Conservation (phyloP, 495 filamentous ascomycete genomes). For the Aspergillus coremiiformis region DNA sequence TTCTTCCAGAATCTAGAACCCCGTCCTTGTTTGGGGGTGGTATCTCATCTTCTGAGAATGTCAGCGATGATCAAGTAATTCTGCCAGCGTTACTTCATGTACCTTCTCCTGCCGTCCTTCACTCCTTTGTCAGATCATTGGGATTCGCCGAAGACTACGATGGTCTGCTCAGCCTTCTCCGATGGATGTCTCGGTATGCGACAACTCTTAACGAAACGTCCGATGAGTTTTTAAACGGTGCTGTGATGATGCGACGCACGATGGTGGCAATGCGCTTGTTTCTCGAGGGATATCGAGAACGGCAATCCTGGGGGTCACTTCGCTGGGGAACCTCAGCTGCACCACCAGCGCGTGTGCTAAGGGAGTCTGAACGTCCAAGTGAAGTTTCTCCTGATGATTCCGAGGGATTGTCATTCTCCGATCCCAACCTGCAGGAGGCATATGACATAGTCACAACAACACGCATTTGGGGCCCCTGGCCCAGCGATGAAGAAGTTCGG, state of each 20-base stretch:
- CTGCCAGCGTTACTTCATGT: conserved; percentile 33
- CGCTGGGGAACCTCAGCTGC: background rate
- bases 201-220: conserved; percentile 29
- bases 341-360: background rate
- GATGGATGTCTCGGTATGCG: conserved; percentile 46
- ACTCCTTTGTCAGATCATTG: conserved; percentile 47
- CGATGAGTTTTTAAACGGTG: conserved; percentile 37
- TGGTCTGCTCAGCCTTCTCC: conserved; percentile 42
- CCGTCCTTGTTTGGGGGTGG: conserved; percentile 19
- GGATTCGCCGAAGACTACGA: conserved; percentile 42
- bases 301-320: background rate
- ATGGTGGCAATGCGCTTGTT: conserved; percentile 47
- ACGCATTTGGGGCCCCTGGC: conserved; percentile 46
- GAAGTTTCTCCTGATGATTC: background rate
- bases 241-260: conserved; percentile 37
- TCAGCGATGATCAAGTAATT: conserved; percentile 10
- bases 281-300: conserved; percentile 39
- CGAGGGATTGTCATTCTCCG: conserved; percentile 19
- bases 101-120: conserved; percentile 40
- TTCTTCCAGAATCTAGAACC: conserved; percentile 24
- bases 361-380: background rate
- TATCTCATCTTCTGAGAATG: conserved; percentile 8
- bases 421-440: conserved; percentile 28
- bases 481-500: conserved; percentile 43
- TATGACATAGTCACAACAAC: conserved; percentile 41